Conservation (phyloP, 129 eudicot genomes). For the Saposhnikovia divaricata region DNA sequence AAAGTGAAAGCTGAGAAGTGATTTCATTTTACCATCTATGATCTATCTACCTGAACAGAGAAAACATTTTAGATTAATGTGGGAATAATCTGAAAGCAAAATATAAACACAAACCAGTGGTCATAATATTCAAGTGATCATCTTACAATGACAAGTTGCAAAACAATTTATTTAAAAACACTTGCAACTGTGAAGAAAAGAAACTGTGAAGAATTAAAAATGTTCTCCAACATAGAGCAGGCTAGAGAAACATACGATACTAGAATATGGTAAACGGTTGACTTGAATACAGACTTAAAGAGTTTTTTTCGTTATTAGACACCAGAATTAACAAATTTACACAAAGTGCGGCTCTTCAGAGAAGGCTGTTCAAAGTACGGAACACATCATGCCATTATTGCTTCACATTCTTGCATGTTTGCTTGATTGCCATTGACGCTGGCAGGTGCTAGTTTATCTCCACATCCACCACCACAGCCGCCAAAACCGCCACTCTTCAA, state of each 20-base stretch:
- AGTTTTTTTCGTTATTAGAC: background rate
- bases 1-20: too few relatives aligned
- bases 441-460: background rate
- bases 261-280: background rate
- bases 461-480: conserved; percentile 11
- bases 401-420: conserved; percentile 10
- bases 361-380: background rate
- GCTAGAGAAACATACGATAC: background rate
- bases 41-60: background rate
- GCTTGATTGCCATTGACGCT: background rate
- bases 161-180: background rate
- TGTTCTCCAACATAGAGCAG: background rate
- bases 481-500: conserved; percentile 12
- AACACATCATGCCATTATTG: conserved; percentile 8
- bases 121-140: background rate
- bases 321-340: background rate
- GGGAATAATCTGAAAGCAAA: background rate
- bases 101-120: background rate
- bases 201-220: background rate
- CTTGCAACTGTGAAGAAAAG: background rate
- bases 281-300: background rate
- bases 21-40: background rate
- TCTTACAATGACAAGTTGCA: background rate
- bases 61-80: background rate
- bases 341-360: background rate